Percentiles rank a stretch among this genome's conserved stretches.
Evolutionary conservation across 495 filamentous ascomycete genomes (phyloP).

Genomic region (Penicilliopsis zonata): DNA sequence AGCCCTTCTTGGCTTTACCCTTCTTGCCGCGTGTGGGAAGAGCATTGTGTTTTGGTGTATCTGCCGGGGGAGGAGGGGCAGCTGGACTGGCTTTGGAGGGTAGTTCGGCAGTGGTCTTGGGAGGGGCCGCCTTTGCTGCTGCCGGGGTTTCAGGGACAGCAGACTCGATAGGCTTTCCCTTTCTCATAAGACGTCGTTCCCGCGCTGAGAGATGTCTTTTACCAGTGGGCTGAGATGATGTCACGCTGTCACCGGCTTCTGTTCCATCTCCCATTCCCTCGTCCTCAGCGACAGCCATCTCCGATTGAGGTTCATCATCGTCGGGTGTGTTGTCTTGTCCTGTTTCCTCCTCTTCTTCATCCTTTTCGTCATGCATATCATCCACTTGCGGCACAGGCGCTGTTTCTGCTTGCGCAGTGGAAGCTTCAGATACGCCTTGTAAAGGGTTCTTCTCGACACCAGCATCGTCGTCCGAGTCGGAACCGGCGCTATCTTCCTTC

Average conservation of each 20-base stretch:
- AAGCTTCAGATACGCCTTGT: slow-evolving; percentile 15
- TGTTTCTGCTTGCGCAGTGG: slow-evolving; percentile 19
- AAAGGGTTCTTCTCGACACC: slow-evolving; percentile 17
- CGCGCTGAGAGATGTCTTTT: slow-evolving; percentile 36
- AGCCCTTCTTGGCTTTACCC: slow-evolving; percentile 76
- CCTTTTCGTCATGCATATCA: slow-evolving; percentile 13
- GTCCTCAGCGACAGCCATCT: too few relatives aligned
- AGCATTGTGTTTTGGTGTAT: slow-evolving; percentile 15
- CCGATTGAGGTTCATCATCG: slow-evolving; percentile 5
- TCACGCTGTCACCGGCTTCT: slow-evolving; percentile 8
- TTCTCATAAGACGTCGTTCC: slow-evolving; percentile 35
- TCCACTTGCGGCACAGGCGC: slow-evolving; percentile 13
- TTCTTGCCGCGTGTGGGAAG: slow-evolving; percentile 63
- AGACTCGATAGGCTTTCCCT: slow-evolving; percentile 25
- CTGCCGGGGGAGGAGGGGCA: slow-evolving; percentile 7
- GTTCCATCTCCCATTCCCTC: slow-evolving; percentile 7
- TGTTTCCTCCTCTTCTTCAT: slow-evolving; percentile 14
- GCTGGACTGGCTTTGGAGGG: slow-evolving; percentile 1
- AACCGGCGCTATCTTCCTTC: neutral
- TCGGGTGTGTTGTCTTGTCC: slow-evolving; percentile 9
- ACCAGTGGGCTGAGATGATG: slow-evolving; percentile 11
- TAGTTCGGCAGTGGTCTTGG: slow-evolving; percentile 3
- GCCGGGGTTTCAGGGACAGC: slow-evolving; percentile 4
- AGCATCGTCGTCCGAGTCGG: slow-evolving; percentile 19
- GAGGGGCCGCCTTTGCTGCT: slow-evolving; percentile 4